Base-by-base conservation (phyloP, 106 monocot genomes). In the Amphibolis antarctica region DNA sequence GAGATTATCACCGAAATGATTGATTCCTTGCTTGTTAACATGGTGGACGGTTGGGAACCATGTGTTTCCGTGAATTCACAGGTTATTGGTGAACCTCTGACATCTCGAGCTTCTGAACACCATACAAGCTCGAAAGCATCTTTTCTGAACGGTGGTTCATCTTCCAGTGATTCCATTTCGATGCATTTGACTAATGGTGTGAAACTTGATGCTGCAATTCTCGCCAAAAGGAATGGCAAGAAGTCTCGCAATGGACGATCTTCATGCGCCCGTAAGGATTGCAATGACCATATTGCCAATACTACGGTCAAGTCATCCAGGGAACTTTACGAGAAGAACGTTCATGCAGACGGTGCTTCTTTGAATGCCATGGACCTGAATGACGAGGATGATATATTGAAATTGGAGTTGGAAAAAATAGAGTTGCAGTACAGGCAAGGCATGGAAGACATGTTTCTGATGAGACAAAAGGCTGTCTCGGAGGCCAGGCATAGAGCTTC, bases 11-110 rank as follows among this genome's bases (percentile, higher is more conserved):
- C 79, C 22, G 53, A 71, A 45, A 59, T 86, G 47, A 79, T 86
- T 65, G 86, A 82, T 77, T 65, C 68, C n/a, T 71, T 85, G 30
- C 36, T 85, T 14, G 25, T 70, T 20, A 76, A 79, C n/a, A 51
- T 85, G 69, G 15, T 85, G 52, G 57, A 69, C 51, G 78, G 59
- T 19, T 79, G 81, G 81, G 56, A 66, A 46, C 62, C 85, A 30
- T 79, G 66, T 54, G 17, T 64, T 53, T 5, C 75, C 20, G 61
- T 70, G 50, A 46, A 70, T 72, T n/a, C 21, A 17, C 65, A 21
- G 28, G n/a, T 25, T 17, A 46, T 29, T 20, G 18, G 42, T 42
- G 18, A 60, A 42, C 36, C n/a, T 1, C 6, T 42, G 49, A 12
- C 14, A 49, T 17, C 3, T 49, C 49, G n/a, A 17, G 13, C 49